phyloP scores from a whole-genome alignment of 78 protist genomes.

The Polysphondylium violaceum region DNA sequence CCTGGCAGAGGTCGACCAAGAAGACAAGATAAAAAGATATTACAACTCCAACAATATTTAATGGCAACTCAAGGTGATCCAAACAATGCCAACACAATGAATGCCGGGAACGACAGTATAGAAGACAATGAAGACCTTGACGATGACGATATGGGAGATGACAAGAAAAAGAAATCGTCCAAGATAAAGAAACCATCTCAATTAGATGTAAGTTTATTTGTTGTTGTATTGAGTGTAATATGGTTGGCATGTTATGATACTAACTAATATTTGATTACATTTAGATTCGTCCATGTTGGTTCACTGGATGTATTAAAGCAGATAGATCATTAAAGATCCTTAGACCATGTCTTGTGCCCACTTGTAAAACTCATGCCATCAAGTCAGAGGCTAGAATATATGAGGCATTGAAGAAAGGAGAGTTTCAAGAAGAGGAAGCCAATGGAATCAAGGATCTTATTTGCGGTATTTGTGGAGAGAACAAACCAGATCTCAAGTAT shows the following conservation, averaged over 20 bases:
- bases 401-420: conserved; percentile 52
- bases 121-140: conserved; percentile 2
- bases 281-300: conserved; percentile 78
- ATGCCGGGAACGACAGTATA: neutral
- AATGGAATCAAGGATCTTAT: conserved; percentile 34
- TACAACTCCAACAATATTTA: conserved; percentile 24
- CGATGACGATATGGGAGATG: neutral
- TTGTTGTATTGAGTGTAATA: neutral
- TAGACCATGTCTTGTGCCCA: conserved; percentile 68
- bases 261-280: no score
- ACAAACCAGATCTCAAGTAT: conserved; percentile 14
- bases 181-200: conserved; percentile 3
- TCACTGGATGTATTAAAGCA: conserved; percentile 56
- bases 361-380: conserved; percentile 73
- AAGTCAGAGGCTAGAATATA: conserved; percentile 29
- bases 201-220: conserved; percentile 20
- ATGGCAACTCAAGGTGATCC: neutral
- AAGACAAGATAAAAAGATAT: conserved; percentile 15
- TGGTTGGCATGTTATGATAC: neutral
- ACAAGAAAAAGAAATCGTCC: conserved; percentile 8
- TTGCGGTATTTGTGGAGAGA: conserved; percentile 75
- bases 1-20: conserved; percentile 7
- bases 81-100: neutral
- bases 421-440: conserved; percentile 25
- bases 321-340: conserved; percentile 71